A percentile compares a stretch with the other conserved stretches of the same genome.
Evolutionary conservation across 1,284 basidiomycete genomes (phyloP).

Genomic region (Malassezia pachydermatis): DNA sequence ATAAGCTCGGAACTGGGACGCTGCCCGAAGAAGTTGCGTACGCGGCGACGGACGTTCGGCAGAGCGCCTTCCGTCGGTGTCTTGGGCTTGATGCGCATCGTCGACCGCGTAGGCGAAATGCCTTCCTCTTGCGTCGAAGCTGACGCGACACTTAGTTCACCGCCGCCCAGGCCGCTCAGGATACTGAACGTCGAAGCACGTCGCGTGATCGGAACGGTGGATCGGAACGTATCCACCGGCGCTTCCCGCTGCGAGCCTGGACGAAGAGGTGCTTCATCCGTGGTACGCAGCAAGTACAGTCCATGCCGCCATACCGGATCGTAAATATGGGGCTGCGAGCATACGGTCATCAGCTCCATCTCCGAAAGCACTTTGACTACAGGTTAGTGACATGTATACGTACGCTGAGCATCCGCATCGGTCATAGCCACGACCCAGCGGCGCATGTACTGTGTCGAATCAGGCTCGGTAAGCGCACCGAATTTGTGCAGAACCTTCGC

Average conservation of each 20-base stretch:
- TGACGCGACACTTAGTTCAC: constrained; percentile 62
- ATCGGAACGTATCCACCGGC: constrained; percentile 54
- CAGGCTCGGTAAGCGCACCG: constrained; percentile 33
- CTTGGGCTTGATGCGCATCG: neutral
- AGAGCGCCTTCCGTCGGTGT: neutral
- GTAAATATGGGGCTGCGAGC: constrained; percentile 69
- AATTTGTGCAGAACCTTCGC: constrained; percentile 45
- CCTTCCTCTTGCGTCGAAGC: neutral
- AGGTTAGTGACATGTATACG: no score
- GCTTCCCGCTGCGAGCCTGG: constrained; percentile 22
- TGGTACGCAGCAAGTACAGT: constrained; percentile 55
- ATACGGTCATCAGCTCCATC: constrained; percentile 68
- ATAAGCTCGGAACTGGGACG: constrained; percentile 94
- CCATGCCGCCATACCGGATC: constrained; percentile 68
- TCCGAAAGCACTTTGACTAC: constrained; percentile 40
- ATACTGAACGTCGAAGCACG: constrained; percentile 57
- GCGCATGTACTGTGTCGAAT: constrained; percentile 25
- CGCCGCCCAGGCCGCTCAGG: constrained; percentile 49
- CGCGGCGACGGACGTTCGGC: constrained; percentile 10
- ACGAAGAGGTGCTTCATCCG: constrained; percentile 12
- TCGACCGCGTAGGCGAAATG: neutral
- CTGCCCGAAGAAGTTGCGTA: constrained; percentile 92
- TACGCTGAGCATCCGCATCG: constrained; percentile 27
- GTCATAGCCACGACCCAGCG: constrained; percentile 34
- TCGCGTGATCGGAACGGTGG: constrained; percentile 51